Evolutionary conservation across 73 alveolate species (phyloP).

Genomic region (Paramecium octaurelia): DNA sequence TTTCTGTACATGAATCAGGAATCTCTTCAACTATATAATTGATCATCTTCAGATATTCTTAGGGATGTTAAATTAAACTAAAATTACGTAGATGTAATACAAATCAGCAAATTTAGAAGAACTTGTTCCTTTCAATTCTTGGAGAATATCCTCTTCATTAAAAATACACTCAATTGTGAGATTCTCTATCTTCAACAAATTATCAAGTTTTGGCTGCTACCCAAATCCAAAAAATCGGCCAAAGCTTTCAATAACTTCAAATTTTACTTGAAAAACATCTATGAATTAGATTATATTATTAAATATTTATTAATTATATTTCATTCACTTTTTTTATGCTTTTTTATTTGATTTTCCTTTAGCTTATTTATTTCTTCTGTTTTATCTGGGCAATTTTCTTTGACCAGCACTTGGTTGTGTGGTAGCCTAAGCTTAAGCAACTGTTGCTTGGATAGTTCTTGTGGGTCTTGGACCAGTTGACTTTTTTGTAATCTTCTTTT

Average conservation of each 20-base stretch:
- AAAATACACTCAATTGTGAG: neutral
- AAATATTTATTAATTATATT: neutral
- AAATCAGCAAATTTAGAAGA: neutral
- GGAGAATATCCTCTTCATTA: neutral
- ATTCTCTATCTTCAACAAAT: neutral
- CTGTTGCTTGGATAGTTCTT: neutral
- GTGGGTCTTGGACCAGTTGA: neutral
- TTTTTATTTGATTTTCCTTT: neutral
- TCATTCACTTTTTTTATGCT: neutral
- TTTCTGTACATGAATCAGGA: neutral
- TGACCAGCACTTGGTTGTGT: neutral
- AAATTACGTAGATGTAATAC: neutral
- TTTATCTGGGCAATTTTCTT: neutral
- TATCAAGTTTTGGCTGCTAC: neutral
- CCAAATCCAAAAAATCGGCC: slow-evolving; percentile 18
- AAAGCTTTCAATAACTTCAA: neutral
- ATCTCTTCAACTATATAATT: neutral
- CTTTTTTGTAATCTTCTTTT: neutral
- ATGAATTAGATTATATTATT: neutral
- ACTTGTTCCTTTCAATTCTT: slow-evolving; percentile 2
- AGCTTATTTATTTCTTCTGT: neutral
- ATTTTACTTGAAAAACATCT: slow-evolving; percentile 4
- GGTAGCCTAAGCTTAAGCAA: neutral
- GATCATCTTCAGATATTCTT: neutral
- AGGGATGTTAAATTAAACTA: neutral